Evolutionary conservation across 176 grass and related monocot genomes (phyloP).

Genomic region (Ensete glaucum): DNA sequence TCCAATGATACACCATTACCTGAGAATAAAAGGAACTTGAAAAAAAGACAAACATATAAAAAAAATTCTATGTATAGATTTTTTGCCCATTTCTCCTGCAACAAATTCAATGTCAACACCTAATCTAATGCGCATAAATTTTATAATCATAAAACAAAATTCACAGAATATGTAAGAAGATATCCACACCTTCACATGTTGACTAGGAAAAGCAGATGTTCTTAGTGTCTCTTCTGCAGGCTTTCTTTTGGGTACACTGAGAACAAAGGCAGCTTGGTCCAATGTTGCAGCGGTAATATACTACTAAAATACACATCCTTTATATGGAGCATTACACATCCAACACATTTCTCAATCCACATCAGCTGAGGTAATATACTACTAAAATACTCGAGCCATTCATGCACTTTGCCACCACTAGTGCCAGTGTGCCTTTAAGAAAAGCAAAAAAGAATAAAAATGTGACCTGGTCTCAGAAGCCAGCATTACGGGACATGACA

Average conservation of each 20-base stretch:
- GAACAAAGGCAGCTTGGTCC: background rate
- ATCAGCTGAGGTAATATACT: background rate
- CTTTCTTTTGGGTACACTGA: background rate
- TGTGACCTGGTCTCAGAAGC: background rate
- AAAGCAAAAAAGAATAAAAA: background rate
- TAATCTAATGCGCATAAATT: background rate
- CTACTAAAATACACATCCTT: no score
- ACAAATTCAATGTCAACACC: slow-evolving; percentile 23
- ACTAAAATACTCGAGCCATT: background rate
- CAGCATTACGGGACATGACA: background rate
- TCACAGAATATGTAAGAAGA: background rate
- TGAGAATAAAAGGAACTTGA: no score
- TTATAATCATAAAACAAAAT: background rate
- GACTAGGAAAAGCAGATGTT: background rate
- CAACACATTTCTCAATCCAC: background rate
- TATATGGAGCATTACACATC: background rate
- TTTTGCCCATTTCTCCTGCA: slow-evolving; percentile 91
- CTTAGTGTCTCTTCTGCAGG: background rate
- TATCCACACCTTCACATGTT: background rate
- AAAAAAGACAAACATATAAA: no score
- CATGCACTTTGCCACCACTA: background rate
- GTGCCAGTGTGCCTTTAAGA: background rate
- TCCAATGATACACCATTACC: no score
- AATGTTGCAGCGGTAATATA: background rate
- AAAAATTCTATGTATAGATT: slow-evolving; percentile 65